These are phyloP conservation scores for Botrytis galanthina DNA, from an alignment of 2,329 filamentous ascomycete species.

Conservation along the genomic window DNA sequence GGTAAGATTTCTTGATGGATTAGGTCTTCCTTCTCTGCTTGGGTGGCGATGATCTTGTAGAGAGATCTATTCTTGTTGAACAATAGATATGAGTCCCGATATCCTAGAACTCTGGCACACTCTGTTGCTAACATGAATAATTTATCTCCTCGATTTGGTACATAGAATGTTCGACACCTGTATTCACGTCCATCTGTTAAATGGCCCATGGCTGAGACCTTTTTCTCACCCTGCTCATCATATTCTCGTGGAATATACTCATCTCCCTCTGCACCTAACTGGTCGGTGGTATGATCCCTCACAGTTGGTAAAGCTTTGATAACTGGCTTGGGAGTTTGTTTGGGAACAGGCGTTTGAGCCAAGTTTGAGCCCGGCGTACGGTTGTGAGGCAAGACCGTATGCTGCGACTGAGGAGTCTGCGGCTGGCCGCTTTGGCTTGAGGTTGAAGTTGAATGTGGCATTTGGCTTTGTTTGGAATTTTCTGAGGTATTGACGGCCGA, in stretches of 20 bases:
- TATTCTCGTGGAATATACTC: slow-evolving; percentile 94
- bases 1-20: slow-evolving; percentile 93
- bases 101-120: slow-evolving; percentile 88
- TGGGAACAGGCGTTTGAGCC: slow-evolving; percentile 64
- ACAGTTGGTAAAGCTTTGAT: slow-evolving; percentile 95
- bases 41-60: slow-evolving; percentile 96
- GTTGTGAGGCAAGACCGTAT: slow-evolving; percentile 31
- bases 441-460: slow-evolving; percentile 43
- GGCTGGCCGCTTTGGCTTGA: slow-evolving; percentile 48
- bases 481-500: slow-evolving; percentile 53
- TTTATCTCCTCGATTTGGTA: slow-evolving; percentile 87
- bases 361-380: slow-evolving; percentile 38
- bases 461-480: slow-evolving; percentile 48
- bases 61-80: slow-evolving; percentile 99
- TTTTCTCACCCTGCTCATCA: slow-evolving; percentile 91
- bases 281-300: slow-evolving; percentile 94
- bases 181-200: slow-evolving; percentile 82
- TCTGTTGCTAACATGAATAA: slow-evolving; percentile 99
- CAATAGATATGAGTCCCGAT: slow-evolving; percentile 94
- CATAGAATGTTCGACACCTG: slow-evolving; percentile 87
- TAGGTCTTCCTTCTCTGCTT: slow-evolving; percentile 93
- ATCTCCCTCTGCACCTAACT: slow-evolving; percentile 82
- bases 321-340: slow-evolving; percentile 78
- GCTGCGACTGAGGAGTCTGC: slow-evolving; percentile 52
- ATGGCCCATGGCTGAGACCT: slow-evolving; percentile 81